Evolutionary conservation across 2,329 filamentous ascomycete genomes (phyloP), one percentile per base, ranked within the genome.

Genomic region (Tolypocladium sp.): DNA sequence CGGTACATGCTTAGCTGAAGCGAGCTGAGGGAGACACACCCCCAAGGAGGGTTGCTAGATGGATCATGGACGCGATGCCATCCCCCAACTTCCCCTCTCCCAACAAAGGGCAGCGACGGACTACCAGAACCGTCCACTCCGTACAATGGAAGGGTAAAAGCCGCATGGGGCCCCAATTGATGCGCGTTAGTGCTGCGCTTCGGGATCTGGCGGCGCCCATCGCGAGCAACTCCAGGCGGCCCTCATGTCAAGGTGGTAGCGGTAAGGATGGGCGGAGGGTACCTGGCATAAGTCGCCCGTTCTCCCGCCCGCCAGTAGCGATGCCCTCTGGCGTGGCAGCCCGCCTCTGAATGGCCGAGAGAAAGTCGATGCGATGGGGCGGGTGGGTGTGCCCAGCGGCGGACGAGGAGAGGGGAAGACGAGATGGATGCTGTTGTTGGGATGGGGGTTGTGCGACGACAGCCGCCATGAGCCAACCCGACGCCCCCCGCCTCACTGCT

Each of bases 221-320:
- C 25, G 9, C 17, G 30, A 33, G 46, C 46, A 33, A 20, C 46
- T 51, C 13, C 22, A 40, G 38, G 38, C 38, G 38, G n/a, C 9
- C 22, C 2, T 46, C 42, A 27, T 5, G 13, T 46, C 44, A 20
- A 30, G 25, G 44, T 27, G 27, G 46, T 2, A 35, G 40, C 17
- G 30, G 25, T 33, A 61, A 52, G 52, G 22, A 57, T 22, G 33
- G 57, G 54, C 17, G 41, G 55, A 60, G 58, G 58, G 60, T 58
- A 56, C 58, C 60, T 62, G 60, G 49, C 60, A 60, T 60, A 52
- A 55, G 49, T 38, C 60, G 41, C 20, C 49, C 56, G 52, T 40
- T 52, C 38, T 40, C 33, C 53, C 60, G 56, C 37, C 33, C 15
- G 33, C 52, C 52, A 38, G 35, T 27, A 49, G 13, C 44, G 22